phyloP scores from a whole-genome alignment of 345 rosid genomes.

The Eucalyptus caleyi region DNA sequence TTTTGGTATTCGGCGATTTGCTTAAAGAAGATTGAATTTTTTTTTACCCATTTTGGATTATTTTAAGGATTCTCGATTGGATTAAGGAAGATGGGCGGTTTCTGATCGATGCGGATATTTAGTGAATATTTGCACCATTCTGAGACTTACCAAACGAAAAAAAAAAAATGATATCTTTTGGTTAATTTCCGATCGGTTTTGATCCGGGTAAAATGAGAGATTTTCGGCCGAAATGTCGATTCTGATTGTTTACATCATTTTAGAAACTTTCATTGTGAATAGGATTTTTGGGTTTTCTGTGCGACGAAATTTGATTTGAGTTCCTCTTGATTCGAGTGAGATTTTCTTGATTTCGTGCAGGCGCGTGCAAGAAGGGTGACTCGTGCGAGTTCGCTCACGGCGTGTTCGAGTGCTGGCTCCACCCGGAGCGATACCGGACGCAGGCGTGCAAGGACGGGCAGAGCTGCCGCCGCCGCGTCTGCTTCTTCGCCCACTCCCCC shows the following conservation, averaged over 20 bases:
- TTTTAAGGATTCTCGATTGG: not conserved
- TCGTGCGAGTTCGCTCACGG: slow-evolving; percentile 22
- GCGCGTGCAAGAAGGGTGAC: slow-evolving; percentile 2
- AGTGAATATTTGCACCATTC: not conserved
- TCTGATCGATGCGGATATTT: too few relatives aligned
- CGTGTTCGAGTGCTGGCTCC: slow-evolving; percentile 87
- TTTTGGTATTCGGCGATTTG: not conserved
- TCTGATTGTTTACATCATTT: not conserved
- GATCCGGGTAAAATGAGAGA: not conserved
- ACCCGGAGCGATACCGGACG: slow-evolving; percentile 72
- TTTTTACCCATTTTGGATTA: not conserved
- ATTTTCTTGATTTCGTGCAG: slow-evolving; percentile 11
- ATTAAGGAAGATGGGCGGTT: not conserved
- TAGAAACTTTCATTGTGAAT: not conserved
- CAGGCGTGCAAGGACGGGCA: slow-evolving; percentile 79
- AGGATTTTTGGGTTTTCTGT: not conserved
- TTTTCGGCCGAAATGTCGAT: not conserved
- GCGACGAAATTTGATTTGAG: not conserved
- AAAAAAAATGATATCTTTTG: not conserved
- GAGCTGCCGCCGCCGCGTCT: slow-evolving; percentile 51
- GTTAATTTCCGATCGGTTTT: not conserved
- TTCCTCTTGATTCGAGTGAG: not conserved
- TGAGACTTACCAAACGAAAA: not conserved
- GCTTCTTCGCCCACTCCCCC: slow-evolving; percentile 78
- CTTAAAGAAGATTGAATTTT: not conserved